phyloP scores from a whole-genome alignment of 805 yeast genomes.

The Phaffomyces antillensis region DNA sequence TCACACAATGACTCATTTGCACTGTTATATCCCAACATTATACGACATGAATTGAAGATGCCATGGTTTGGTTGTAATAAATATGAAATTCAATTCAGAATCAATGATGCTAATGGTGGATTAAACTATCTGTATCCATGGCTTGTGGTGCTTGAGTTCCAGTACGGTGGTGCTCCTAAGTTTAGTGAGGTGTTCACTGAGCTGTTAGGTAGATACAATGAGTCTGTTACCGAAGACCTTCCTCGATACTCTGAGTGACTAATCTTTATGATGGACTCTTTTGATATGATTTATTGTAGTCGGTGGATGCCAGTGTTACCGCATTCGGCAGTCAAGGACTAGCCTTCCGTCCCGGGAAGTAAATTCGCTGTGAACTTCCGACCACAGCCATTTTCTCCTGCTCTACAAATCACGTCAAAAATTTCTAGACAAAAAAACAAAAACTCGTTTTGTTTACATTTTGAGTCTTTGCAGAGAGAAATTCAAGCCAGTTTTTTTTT shows the following conservation, averaged over 20 bases:
- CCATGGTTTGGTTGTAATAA: slow-evolving; percentile 52
- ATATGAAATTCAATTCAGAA: slow-evolving; percentile 36
- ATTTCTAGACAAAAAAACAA: no score
- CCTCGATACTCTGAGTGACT: slow-evolving; percentile 30
- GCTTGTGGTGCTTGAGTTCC: slow-evolving; percentile 32
- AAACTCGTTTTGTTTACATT: no score
- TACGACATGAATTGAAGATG: slow-evolving; percentile 32
- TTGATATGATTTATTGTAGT: no score
- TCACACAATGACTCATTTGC: slow-evolving; percentile 28
- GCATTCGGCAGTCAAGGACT: slow-evolving; percentile 4
- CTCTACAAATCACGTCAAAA: not conserved
- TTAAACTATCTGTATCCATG: slow-evolving; percentile 32
- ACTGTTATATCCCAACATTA: slow-evolving; percentile 26
- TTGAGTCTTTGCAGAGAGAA: no score
- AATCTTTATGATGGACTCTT: no score
- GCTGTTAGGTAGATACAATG: slow-evolving; percentile 28
- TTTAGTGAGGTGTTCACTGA: slow-evolving; percentile 31
- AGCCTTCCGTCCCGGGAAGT: not conserved
- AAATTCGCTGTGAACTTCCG: not conserved
- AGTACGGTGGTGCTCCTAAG: slow-evolving; percentile 41
- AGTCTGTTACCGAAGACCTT: slow-evolving; percentile 31
- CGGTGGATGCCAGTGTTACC: not conserved
- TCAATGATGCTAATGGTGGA: slow-evolving; percentile 26
- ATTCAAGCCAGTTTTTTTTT: not conserved
- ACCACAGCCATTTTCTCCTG: not conserved